These are phyloP conservation scores for Mortierella sp. DNA, from an alignment of 371 early-diverging fungal species.

Conservation along the genomic window DNA sequence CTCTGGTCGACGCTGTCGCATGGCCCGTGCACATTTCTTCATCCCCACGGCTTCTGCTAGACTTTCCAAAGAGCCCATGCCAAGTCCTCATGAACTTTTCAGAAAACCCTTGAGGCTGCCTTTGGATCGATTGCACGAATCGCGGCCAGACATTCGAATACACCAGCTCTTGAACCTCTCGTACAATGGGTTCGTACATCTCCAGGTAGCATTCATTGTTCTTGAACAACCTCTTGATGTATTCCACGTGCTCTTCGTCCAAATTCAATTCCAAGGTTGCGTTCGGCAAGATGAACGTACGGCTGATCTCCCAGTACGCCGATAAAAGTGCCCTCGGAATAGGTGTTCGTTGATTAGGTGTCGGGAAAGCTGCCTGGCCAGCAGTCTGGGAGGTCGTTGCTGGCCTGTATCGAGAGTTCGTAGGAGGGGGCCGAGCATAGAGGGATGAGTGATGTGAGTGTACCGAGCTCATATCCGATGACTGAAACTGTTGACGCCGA, in stretches of 20 bases:
- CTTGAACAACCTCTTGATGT: constrained; percentile 25
- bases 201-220: constrained; percentile 28
- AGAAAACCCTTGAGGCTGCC: constrained; percentile 18
- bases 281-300: constrained; percentile 41
- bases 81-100: constrained; percentile 21
- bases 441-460: too few relatives aligned
- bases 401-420: too few relatives aligned
- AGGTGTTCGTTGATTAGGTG: constrained; percentile 13
- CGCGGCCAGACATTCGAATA: constrained; percentile 50
- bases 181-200: constrained; percentile 46
- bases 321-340: constrained; percentile 32
- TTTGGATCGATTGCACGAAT: constrained; percentile 38
- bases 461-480: too few relatives aligned
- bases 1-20: not conserved
- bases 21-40: not conserved
- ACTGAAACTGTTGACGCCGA: too few relatives aligned
- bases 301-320: constrained; percentile 37
- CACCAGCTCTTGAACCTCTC: constrained; percentile 38
- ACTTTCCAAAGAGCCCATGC: constrained; percentile 13
- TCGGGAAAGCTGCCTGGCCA: not conserved
- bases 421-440: not conserved
- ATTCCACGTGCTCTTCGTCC: constrained; percentile 8
- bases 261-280: constrained; percentile 32
- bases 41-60: constrained; percentile 2
- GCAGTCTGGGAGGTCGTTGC: too few relatives aligned